These are phyloP conservation scores for Candida succiphila DNA, from an alignment of 805 yeast species.

Conservation along the genomic window DNA sequence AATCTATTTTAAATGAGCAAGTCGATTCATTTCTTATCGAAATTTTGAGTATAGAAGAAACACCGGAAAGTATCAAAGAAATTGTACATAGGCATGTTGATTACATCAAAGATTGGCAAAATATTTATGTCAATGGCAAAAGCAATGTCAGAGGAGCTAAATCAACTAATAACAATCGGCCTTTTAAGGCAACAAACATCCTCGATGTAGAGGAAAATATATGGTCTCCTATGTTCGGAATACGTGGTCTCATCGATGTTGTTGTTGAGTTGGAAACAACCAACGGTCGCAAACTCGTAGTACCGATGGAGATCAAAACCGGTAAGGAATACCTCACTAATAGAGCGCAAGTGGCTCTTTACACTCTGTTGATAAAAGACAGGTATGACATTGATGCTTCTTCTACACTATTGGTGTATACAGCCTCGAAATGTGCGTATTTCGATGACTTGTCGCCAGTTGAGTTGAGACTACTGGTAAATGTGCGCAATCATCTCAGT, in stretches of 20 bases:
- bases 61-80: conserved; percentile 30
- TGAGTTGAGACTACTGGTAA: conserved; percentile 60
- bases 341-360: conserved; percentile 78
- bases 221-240: conserved; percentile 85
- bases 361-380: conserved; percentile 70
- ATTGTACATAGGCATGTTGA: conserved; percentile 38
- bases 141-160: not conserved
- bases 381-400: conserved; percentile 62
- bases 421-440: conserved; percentile 42
- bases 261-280: conserved; percentile 53
- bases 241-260: conserved; percentile 85
- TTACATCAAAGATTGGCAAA: conserved; percentile 40
- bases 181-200: conserved; percentile 49
- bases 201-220: conserved; percentile 85
- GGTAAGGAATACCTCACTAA: conserved; percentile 63
- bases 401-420: conserved; percentile 63
- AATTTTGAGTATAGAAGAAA: conserved; percentile 47
- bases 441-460: conserved; percentile 31
- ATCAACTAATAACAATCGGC: conserved; percentile 21
- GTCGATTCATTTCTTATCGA: conserved; percentile 20
- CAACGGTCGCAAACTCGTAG: conserved; percentile 39
- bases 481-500: conserved; percentile 64
- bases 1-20: conserved; percentile 18
- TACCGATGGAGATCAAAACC: conserved; percentile 87
- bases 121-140: conserved; percentile 2